Conservation (phyloP, 768 basidiomycete genomes). For the Paxillus involutus region DNA sequence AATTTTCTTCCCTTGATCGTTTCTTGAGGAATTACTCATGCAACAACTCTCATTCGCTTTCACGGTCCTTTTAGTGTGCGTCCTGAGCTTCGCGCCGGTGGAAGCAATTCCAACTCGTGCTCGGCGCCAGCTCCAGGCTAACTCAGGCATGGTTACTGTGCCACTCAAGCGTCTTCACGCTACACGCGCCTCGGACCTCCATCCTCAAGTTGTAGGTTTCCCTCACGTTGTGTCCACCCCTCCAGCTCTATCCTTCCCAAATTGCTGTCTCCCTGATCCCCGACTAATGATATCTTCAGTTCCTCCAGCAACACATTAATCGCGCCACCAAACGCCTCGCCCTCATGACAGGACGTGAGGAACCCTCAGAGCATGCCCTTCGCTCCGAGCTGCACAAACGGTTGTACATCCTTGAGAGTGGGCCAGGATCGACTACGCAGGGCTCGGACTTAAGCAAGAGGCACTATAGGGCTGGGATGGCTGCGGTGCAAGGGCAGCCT, state of each 20-base stretch:
- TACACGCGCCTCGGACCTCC: conserved; percentile 29
- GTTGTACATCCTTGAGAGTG: conserved; percentile 36
- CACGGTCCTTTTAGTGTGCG: conserved; percentile 50
- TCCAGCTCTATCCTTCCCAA: not conserved
- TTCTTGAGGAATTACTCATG: conserved; percentile 39
- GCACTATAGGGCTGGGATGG: conserved; percentile 8
- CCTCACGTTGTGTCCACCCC: not conserved
- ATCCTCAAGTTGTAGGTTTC: conserved; percentile 44
- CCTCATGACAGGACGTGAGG: conserved; percentile 61
- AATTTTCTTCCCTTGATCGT: not conserved
- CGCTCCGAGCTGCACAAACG: conserved; percentile 43
- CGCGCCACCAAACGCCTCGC: conserved; percentile 63
- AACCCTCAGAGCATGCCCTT: conserved; percentile 49
- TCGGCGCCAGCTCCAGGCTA: conserved; percentile 10
- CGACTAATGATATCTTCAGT: conserved; percentile 33
- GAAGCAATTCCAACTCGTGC: conserved; percentile 19
- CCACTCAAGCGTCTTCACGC: conserved; percentile 39
- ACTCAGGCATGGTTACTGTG: conserved; percentile 38
- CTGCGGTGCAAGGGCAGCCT: not conserved
- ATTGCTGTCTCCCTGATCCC: not conserved
- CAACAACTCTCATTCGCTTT: conserved; percentile 48
- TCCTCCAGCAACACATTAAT: conserved; percentile 71
- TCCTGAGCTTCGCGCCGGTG: conserved; percentile 44
- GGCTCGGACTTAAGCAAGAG: conserved; percentile 9
- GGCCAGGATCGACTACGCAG: conserved; percentile 9